These are phyloP conservation scores for Leptographium radiaticola DNA, from an alignment of 2,329 filamentous ascomycete genomes.

Conservation along the genomic window DNA sequence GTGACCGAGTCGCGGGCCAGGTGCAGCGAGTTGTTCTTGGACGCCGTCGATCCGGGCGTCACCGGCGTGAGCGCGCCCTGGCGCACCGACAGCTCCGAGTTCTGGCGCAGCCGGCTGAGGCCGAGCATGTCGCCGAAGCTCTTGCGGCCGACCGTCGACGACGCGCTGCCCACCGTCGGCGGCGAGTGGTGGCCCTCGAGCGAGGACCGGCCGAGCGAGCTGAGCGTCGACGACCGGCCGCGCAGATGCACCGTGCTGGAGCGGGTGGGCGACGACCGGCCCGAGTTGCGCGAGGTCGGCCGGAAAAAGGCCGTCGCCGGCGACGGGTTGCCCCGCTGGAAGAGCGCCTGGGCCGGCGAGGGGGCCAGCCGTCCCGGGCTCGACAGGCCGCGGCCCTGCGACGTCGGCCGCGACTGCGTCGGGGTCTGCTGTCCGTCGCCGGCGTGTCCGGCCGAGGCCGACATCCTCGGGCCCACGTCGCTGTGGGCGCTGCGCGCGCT, in stretches of 20 bases:
- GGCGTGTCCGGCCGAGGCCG: neutral
- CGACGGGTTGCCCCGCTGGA: conserved; percentile 25
- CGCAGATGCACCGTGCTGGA: conserved; percentile 41
- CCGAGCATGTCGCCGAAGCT: conserved; percentile 86
- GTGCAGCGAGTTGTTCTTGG: conserved; percentile 75
- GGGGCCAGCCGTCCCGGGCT: conserved; percentile 16
- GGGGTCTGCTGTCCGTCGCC: conserved; percentile 15
- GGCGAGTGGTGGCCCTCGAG: conserved; percentile 57
- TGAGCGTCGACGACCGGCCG: conserved; percentile 79
- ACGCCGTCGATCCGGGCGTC: conserved; percentile 56
- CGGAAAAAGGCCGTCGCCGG: conserved; percentile 37
- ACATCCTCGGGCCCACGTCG: neutral
- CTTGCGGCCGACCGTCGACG: conserved; percentile 69
- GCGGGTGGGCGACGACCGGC: conserved; percentile 54
- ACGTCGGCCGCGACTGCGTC: conserved; percentile 17
- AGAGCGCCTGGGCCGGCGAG: conserved; percentile 20
- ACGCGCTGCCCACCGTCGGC: conserved; percentile 61
- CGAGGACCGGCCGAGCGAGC: conserved; percentile 62
- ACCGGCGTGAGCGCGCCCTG: conserved; percentile 56
- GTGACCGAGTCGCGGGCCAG: conserved; percentile 57
- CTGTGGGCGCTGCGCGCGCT: neutral
- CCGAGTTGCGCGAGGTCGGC: conserved; percentile 35
- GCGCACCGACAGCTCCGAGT: conserved; percentile 52
- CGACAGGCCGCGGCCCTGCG: conserved; percentile 15
- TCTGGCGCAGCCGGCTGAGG: conserved; percentile 65